These are phyloP conservation scores for Picea engelmannii DNA, from an alignment of 83 land plant species.

Conservation along the genomic window DNA sequence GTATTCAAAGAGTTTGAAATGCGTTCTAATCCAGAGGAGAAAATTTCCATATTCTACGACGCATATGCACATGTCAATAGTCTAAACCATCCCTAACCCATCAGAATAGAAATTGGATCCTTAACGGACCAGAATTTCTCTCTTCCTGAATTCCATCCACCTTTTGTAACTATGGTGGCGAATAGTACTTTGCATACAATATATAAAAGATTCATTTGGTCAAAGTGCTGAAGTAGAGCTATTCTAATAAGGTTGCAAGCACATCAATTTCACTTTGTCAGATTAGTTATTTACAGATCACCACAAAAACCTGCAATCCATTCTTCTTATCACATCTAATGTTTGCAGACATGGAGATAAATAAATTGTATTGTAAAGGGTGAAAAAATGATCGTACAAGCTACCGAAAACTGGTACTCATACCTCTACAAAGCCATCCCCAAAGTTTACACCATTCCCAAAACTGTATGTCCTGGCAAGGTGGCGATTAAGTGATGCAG, in stretches of 20 bases:
- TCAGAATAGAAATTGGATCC: neutral
- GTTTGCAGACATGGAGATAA: no score
- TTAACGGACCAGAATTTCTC: no score
- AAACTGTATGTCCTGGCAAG: conserved; percentile 39
- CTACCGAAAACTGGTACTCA: neutral
- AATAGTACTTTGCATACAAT: neutral
- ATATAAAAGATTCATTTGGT: neutral
- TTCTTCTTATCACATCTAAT: neutral
- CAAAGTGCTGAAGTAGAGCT: no score
- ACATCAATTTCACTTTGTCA: neutral
- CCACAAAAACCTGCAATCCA: neutral
- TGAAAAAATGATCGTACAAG: neutral
- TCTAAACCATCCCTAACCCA: neutral
- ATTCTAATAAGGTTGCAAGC: no score
- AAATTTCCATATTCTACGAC: neutral
- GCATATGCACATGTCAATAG: neutral
- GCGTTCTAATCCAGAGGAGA: neutral
- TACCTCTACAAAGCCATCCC: conserved; percentile 59
- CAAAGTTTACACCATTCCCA: conserved; percentile 38
- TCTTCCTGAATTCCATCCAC: no score
- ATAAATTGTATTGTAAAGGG: neutral
- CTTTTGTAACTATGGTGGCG: no score
- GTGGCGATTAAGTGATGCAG: conserved; percentile 48
- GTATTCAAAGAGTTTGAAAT: neutral
- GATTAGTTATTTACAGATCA: neutral